Evolutionary conservation across 306 rosid species (phyloP), one percentile per base, ranked within the genome.

Genomic region (Sechiopsis laciniata): DNA sequence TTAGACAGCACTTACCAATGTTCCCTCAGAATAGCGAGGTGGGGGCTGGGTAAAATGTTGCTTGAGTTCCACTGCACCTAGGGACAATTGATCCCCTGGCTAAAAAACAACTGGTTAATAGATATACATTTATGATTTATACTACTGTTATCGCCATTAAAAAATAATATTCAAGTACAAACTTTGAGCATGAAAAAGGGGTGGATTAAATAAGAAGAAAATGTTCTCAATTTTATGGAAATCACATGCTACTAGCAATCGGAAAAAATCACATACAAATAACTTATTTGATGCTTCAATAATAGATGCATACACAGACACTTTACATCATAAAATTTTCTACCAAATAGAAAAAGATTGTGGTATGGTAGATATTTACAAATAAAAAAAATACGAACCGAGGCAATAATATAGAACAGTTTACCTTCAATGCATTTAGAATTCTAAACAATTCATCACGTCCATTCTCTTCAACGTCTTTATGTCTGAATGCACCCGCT

Each of bases 31-130:
- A 83, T 86, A 91, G 79, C 92, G 92, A 12, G 97, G 80, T 74
- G 92, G 95, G 46, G 99, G 92, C 76, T 89, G 97, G 46, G 96
- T 95, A 79, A 83, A 78, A 77, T 95, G 97, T 75, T 88, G 88
- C 79, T 78, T 82, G 78, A 80, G 78, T 80, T 84, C 86, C 71
- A 87, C 82, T 75, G 83, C 81, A 79, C 73, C 78, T 71, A 88
- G 78, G 77, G 77, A 55, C 74, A 95, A 54, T 70, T 71, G 79
- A 85, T 85, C 92, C 66, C 88, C 95, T 63, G 59, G 40, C 99
- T 94, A 78, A 82, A 86, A 76, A 82, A 80, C 59, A 80, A 84
- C 14, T 60, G 78, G 83, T 74, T 72, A 73, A 78, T 55, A 68
- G 72, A 65, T 40, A 55, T 29, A 63, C 15, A 75, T 22, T 42